Evolutionary conservation across 345 rosid species (phyloP), one percentile per base, ranked within the genome.

Genomic region (Linum lewisii): DNA sequence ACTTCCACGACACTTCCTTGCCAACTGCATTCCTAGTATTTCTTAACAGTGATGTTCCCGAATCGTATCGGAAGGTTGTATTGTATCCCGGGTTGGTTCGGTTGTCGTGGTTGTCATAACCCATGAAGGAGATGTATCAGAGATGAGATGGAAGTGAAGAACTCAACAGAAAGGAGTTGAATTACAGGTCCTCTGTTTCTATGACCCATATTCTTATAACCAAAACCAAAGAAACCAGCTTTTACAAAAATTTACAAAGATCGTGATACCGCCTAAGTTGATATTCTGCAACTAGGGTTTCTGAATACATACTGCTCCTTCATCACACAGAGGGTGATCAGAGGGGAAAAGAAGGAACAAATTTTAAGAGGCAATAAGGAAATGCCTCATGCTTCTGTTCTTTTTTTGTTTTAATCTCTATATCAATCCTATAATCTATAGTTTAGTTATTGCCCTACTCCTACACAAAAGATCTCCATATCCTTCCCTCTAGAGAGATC

Each of bases 401-500:
- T 42, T 42, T 42, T 42, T 42, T 42, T 42, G 15, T 42, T 42
- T 11, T 42, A 3, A 9, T 42, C 47, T 42, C 47, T 42, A 42
- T 42, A 42, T 42, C 47, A 42, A 16, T 42, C 13, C 47, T 42
- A 42, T 42, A 14, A 42, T 42, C 47, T 42, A 16, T 42, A 16
- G 47, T 42, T 16, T 42, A 29, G 47, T 42, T 42, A 11, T 11
- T 42, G 9, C 14, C 16, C 45, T 38, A 38, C 45, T 38, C 7
- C 78, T 83, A 92, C 80, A 83, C 95, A 92, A 86, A 88, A 45
- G 95, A 92, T 77, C 90, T 85, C 98, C 98, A 92, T 72, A 92
- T 88, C 61, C 88, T 81, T 73, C 96, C 98, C 63, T 92, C 93
- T 69, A 92, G 79, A 44, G 98, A 92, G 54, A 92, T 86, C 45